Conservation (phyloP, 352 stramenopile genomes). For the Globisporangium parvum region DNA sequence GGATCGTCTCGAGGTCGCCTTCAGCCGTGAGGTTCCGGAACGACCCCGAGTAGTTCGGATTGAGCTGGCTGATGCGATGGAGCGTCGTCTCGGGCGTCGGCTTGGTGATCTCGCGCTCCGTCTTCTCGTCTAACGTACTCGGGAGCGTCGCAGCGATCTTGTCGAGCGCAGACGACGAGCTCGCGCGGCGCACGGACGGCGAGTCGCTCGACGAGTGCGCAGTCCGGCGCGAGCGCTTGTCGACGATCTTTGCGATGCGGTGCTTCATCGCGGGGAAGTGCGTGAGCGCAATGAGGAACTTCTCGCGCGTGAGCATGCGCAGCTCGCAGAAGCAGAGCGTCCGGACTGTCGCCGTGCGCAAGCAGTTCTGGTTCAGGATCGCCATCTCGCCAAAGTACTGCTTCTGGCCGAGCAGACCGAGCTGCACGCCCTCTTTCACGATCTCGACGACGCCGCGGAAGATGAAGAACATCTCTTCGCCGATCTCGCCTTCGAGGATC, state of each 20-base stretch:
- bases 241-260: slow-evolving; percentile 71
- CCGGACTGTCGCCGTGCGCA: slow-evolving; percentile 52
- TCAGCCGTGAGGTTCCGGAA: slow-evolving; percentile 65
- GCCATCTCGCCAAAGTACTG: slow-evolving; percentile 80
- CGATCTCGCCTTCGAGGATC: slow-evolving; percentile 64
- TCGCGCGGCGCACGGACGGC: slow-evolving; percentile 11
- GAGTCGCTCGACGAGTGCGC: slow-evolving; percentile 11
- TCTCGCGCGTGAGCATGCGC: slow-evolving; percentile 52
- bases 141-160: slow-evolving; percentile 40
- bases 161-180: slow-evolving; percentile 37
- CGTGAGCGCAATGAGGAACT: slow-evolving; percentile 47
- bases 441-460: slow-evolving; percentile 70
- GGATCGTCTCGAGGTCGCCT: slow-evolving; percentile 74
- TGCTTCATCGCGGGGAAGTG: slow-evolving; percentile 57
- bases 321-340: slow-evolving; percentile 71
- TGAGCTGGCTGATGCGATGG: slow-evolving; percentile 79
- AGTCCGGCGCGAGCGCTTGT: slow-evolving; percentile 45
- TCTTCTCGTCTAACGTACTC: slow-evolving; percentile 45
- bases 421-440: slow-evolving; percentile 31
- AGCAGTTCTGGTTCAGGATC: slow-evolving; percentile 56
- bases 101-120: slow-evolving; percentile 32
- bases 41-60: slow-evolving; percentile 76
- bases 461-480: slow-evolving; percentile 72
- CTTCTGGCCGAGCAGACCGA: slow-evolving; percentile 60
- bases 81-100: slow-evolving; percentile 46